These are phyloP conservation scores for Cystobasidiopsis lactophilus DNA, from an alignment of 768 basidiomycete species.

Conservation along the genomic window DNA sequence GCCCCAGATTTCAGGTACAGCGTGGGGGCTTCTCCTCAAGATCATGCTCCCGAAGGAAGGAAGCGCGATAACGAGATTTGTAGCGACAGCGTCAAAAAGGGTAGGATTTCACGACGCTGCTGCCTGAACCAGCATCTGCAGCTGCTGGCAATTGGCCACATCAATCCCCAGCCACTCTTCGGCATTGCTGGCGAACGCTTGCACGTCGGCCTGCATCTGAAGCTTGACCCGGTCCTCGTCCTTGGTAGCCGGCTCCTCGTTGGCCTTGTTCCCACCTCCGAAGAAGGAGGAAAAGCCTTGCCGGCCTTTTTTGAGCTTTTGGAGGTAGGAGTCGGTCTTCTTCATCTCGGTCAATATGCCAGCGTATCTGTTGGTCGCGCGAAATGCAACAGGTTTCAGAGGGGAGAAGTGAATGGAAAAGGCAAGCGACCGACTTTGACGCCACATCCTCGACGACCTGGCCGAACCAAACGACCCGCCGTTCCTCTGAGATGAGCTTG, in stretches of 20 bases:
- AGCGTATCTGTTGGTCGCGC: conserved; percentile 38
- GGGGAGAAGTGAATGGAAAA: background rate
- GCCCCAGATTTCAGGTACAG: too few relatives aligned
- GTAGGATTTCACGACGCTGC: too few relatives aligned
- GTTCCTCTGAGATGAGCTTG: conserved; percentile 34
- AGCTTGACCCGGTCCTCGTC: conserved; percentile 61
- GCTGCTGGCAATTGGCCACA: conserved; percentile 24
- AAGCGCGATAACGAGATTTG: too few relatives aligned
- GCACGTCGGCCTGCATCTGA: conserved; percentile 72
- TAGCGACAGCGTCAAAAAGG: too few relatives aligned
- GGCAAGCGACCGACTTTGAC: conserved; percentile 16
- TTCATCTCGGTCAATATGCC: conserved; percentile 59
- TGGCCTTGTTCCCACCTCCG: conserved; percentile 30
- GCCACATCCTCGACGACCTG: conserved; percentile 23
- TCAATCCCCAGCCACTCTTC: conserved; percentile 39
- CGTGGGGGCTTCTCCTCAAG: too few relatives aligned
- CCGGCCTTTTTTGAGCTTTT: conserved; percentile 67
- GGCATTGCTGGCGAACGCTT: conserved; percentile 61
- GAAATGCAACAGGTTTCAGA: background rate
- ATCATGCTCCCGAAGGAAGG: too few relatives aligned
- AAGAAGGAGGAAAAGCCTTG: conserved; percentile 55
- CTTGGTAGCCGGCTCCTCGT: conserved; percentile 56
- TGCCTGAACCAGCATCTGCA: conserved; percentile 23
- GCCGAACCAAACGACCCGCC: conserved; percentile 24
- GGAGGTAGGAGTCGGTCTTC: conserved; percentile 75